phyloP scores from a whole-genome alignment of 2,329 filamentous ascomycete species.

The Botrytis pseudocinerea region DNA sequence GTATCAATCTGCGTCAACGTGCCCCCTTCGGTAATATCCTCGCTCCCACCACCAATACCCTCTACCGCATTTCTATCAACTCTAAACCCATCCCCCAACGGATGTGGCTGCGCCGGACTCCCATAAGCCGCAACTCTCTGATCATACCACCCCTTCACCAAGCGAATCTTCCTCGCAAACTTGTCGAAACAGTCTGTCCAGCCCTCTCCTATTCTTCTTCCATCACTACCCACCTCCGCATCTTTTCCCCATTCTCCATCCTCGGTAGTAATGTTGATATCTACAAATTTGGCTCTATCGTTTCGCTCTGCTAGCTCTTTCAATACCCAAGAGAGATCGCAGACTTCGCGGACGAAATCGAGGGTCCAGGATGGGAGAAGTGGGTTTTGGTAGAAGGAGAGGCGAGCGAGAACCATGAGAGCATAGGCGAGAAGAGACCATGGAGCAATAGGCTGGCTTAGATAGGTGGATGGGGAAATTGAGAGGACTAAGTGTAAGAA shows the following conservation, averaged over 20 bases:
- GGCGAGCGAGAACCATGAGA: conserved; percentile 11
- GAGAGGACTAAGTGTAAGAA: neutral
- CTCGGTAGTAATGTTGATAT: neutral
- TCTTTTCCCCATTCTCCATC: conserved; percentile 2
- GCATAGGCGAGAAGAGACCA: conserved; percentile 10
- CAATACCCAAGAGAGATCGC: conserved; percentile 7
- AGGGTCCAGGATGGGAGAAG: conserved; percentile 1
- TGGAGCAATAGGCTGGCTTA: neutral
- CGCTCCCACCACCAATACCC: neutral
- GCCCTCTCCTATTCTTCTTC: neutral
- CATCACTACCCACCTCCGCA: neutral
- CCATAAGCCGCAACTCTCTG: neutral
- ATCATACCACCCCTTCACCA: conserved; percentile 9
- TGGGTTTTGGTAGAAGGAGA: conserved; percentile 12
- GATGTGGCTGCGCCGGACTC: neutral
- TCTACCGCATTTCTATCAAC: neutral
- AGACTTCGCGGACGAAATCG: conserved; percentile 10
- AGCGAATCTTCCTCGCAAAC: conserved; percentile 13
- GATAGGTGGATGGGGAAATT: conserved; percentile 1
- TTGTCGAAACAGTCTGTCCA: conserved; percentile 18
- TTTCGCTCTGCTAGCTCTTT: neutral
- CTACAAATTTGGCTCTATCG: conserved; percentile 9
- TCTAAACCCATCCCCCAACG: neutral
- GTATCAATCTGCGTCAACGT: neutral
- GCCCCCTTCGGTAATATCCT: neutral